A percentile compares a stretch with the other conserved stretches of the same genome.
Evolutionary conservation across 2,329 filamentous ascomycete genomes (phyloP).

Genomic region (Microcyclospora tardicrescens): DNA sequence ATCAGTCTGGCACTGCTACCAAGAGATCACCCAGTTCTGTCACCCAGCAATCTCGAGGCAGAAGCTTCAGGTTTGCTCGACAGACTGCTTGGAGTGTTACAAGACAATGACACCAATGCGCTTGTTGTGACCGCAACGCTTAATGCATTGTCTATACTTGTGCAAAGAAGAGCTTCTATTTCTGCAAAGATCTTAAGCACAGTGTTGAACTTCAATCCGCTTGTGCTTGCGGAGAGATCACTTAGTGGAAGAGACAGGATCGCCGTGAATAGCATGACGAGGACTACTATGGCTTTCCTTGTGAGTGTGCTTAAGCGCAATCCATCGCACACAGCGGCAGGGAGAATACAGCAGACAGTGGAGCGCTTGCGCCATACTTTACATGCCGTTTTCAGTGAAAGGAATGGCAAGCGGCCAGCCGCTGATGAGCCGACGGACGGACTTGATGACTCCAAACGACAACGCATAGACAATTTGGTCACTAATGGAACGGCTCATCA

Average conservation of each 20-base stretch:
- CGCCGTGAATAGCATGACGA: slow-evolving; percentile 84
- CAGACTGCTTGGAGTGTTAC: slow-evolving; percentile 69
- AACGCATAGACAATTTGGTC: slow-evolving; percentile 49
- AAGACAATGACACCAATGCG: slow-evolving; percentile 74
- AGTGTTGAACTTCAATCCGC: slow-evolving; percentile 80
- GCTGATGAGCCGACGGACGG: slow-evolving; percentile 58
- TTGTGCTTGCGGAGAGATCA: slow-evolving; percentile 51
- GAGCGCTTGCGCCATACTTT: slow-evolving; percentile 70
- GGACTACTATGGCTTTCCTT: slow-evolving; percentile 73
- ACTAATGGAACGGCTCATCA: slow-evolving; percentile 14
- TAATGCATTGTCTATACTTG: slow-evolving; percentile 72
- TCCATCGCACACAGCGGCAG: slow-evolving; percentile 59
- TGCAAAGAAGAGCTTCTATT: slow-evolving; percentile 68
- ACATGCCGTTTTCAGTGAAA: slow-evolving; percentile 67
- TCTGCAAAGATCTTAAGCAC: slow-evolving; percentile 76
- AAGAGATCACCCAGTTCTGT: slow-evolving; percentile 66
- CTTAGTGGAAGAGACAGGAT: slow-evolving; percentile 56
- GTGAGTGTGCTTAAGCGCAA: slow-evolving; percentile 76
- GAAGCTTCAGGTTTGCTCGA: slow-evolving; percentile 86
- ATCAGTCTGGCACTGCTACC: slow-evolving; percentile 80
- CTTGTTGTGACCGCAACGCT: slow-evolving; percentile 81
- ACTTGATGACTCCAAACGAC: slow-evolving; percentile 67
- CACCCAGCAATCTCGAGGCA: slow-evolving; percentile 72
- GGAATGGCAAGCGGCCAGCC: slow-evolving; percentile 58
- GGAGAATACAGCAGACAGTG: slow-evolving; percentile 74